Conservation (phyloP, 257 asterid genomes). For the Penstemon davidsonii region DNA sequence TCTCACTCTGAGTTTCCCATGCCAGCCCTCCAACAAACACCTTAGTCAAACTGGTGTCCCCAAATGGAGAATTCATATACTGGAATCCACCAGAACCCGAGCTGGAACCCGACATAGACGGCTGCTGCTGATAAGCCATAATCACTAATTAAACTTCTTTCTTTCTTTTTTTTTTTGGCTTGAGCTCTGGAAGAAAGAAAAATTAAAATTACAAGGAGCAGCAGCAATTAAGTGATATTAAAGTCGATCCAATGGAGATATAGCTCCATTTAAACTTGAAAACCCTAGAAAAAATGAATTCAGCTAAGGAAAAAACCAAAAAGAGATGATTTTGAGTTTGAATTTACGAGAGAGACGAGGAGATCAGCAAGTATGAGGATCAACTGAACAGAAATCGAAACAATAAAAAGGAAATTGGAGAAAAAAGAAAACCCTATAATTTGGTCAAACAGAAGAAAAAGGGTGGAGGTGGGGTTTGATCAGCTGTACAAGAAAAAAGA, state of each 20-base stretch:
- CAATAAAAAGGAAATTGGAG: conserved; percentile 11
- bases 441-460: conserved; percentile 53
- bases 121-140: conserved; percentile 78
- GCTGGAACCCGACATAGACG: conserved; percentile 48
- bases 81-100: conserved; percentile 78
- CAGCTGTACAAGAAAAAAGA: conserved; percentile 66
- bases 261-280: conserved; percentile 32
- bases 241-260: conserved; percentile 47
- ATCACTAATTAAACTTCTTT: conserved; percentile 5
- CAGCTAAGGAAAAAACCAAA: neutral
- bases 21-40: conserved; percentile 97
- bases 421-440: conserved; percentile 20
- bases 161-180: neutral
- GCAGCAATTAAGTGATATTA: conserved; percentile 22
- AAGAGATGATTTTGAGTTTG: neutral
- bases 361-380: conserved; percentile 34
- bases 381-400: conserved; percentile 25
- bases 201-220: conserved; percentile 30
- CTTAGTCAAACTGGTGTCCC: conserved; percentile 92
- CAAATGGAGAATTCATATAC: conserved; percentile 82
- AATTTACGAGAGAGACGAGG: conserved; percentile 17
- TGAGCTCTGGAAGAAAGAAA: conserved; percentile 25
- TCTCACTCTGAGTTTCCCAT: conserved; percentile 96
- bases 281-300: conserved; percentile 32
- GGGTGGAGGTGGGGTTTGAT: conserved; percentile 40